Evolutionary conservation across 768 basidiomycete species (phyloP).

Genomic region (Leccinum imitatum): DNA sequence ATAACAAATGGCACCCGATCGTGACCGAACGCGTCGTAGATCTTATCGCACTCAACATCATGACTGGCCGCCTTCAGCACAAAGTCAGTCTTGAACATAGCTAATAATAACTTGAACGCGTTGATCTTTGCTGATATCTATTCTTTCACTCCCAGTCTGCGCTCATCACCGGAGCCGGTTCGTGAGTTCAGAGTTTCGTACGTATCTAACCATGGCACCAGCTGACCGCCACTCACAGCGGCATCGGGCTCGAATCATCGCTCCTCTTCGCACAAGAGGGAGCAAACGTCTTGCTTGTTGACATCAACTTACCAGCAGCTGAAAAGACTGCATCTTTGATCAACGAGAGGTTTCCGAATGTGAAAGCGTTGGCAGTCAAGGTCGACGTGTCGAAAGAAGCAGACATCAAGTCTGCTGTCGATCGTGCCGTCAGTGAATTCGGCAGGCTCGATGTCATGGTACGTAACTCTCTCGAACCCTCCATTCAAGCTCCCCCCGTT

Average conservation of each 20-base stretch:
- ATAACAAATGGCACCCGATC: background rate
- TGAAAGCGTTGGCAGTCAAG: conserved; percentile 66
- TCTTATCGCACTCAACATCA: conserved; percentile 26
- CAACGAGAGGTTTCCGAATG: conserved; percentile 61
- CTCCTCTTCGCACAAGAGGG: conserved; percentile 94
- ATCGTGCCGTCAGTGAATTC: conserved; percentile 75
- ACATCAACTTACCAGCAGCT: conserved; percentile 78
- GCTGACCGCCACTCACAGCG: conserved; percentile 48
- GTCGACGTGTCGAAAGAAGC: conserved; percentile 89
- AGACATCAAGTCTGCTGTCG: conserved; percentile 82
- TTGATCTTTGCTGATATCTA: conserved; percentile 13
- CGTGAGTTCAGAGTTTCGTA: conserved; percentile 49
- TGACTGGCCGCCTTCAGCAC: conserved; percentile 68
- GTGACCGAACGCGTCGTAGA: background rate
- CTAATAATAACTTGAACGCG: background rate
- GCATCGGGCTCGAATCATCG: conserved; percentile 95
- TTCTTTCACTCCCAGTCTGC: conserved; percentile 49
- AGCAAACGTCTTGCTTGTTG: conserved; percentile 84
- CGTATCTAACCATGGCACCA: background rate
- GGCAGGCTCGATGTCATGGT: conserved; percentile 97
- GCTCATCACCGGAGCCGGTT: conserved; percentile 85
- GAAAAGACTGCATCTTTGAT: conserved; percentile 67
- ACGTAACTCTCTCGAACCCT: conserved; percentile 20
- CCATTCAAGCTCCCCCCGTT: background rate
- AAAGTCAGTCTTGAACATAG: conserved; percentile 43